Evolutionary conservation across 1,139 yeast species (phyloP).

Genomic region (Entelexis paramagnoliae): DNA sequence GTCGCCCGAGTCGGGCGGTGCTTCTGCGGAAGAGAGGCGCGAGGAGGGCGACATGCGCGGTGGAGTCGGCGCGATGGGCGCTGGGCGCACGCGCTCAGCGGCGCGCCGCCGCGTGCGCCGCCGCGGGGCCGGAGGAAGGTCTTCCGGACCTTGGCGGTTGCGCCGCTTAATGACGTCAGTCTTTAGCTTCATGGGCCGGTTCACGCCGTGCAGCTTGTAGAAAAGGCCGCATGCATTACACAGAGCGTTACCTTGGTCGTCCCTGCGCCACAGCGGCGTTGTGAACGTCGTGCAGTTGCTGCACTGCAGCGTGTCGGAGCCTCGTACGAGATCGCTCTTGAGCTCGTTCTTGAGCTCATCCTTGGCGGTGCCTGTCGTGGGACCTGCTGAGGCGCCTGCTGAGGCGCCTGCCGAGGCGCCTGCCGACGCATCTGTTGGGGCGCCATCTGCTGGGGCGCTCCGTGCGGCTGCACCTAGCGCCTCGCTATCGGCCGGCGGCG

Average conservation of each 20-base stretch:
- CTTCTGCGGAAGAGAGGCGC: not conserved
- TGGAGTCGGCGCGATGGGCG: conserved; percentile 6
- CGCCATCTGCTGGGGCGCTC: too few relatives aligned
- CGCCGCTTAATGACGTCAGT: conserved; percentile 89
- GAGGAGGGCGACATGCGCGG: conserved; percentile 2
- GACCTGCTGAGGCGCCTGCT: too few relatives aligned
- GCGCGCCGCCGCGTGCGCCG: conserved; percentile 1
- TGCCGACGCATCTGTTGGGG: too few relatives aligned
- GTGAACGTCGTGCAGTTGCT: conserved; percentile 87
- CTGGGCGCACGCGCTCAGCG: not conserved
- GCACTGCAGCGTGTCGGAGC: conserved; percentile 37
- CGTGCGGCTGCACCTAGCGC: too few relatives aligned
- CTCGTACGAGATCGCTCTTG: too few relatives aligned
- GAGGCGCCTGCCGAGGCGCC: too few relatives aligned
- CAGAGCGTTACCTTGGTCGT: conserved; percentile 82
- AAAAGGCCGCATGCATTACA: conserved; percentile 95
- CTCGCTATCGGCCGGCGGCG: too few relatives aligned
- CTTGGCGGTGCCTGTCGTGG: too few relatives aligned
- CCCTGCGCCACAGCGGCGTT: conserved; percentile 92
- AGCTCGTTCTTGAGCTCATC: too few relatives aligned
- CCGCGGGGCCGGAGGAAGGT: conserved; percentile 39
- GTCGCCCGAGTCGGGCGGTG: not conserved
- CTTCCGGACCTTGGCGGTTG: conserved; percentile 14
- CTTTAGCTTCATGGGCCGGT: conserved; percentile 78
- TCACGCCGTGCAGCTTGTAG: conserved; percentile 84